phyloP scores from a whole-genome alignment of 805 yeast species.

The Kluyveromyces wickerhamii region DNA sequence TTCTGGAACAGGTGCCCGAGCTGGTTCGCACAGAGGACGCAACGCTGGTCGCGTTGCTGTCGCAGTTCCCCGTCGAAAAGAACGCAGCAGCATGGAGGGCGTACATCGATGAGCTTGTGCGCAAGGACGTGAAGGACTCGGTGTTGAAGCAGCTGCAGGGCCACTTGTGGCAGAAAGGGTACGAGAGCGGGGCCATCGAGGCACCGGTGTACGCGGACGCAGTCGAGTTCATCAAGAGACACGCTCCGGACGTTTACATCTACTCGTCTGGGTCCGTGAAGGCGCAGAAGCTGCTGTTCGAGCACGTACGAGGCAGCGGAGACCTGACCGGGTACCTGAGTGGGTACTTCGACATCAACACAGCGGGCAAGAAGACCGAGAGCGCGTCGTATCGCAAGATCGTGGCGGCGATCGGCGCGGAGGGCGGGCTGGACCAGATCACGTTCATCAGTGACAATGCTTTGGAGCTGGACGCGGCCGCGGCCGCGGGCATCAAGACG shows the following conservation, averaged over 20 bases:
- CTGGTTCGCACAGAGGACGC: conserved; percentile 24
- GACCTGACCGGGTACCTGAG: conserved; percentile 48
- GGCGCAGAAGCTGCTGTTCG: conserved; percentile 77
- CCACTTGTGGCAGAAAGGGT: conserved; percentile 72
- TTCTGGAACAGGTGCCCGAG: conserved; percentile 42
- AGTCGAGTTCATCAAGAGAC: conserved; percentile 44
- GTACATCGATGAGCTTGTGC: conserved; percentile 53
- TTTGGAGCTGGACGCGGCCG: conserved; percentile 69
- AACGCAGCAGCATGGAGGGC: conserved; percentile 30
- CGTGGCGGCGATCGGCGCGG: conserved; percentile 31
- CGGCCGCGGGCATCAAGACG: conserved; percentile 51
- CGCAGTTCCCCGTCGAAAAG: conserved; percentile 18
- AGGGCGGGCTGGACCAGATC: conserved; percentile 27
- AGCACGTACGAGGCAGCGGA: conserved; percentile 42
- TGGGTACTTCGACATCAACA: conserved; percentile 80
- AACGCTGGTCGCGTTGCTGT: conserved; percentile 19
- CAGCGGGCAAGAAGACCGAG: conserved; percentile 67
- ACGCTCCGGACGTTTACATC: conserved; percentile 42
- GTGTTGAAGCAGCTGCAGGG: conserved; percentile 77
- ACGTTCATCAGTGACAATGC: conserved; percentile 78
- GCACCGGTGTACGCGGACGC: conserved; percentile 80
- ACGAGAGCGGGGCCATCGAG: conserved; percentile 60
- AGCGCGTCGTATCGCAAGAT: conserved; percentile 52
- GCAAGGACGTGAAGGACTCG: conserved; percentile 67
- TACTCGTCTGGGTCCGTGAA: conserved; percentile 86